A percentile compares a stretch with the other conserved stretches of the same genome.
phyloP scores from a whole-genome alignment of 177 flowering plant genomes.

The Vitis hybrid region DNA sequence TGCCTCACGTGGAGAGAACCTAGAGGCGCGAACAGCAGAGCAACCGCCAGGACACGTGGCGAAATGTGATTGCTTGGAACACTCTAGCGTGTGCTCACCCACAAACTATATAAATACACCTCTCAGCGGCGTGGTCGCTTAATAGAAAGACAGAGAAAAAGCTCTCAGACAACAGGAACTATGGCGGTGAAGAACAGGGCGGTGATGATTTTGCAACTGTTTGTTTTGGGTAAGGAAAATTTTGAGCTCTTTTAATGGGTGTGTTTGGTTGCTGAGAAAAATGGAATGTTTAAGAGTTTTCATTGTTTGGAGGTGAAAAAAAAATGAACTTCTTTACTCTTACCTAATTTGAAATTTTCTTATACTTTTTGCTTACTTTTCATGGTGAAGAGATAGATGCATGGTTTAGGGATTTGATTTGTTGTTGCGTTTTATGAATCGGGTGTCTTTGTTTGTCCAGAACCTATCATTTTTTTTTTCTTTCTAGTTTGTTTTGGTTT shows the following conservation, averaged over 20 bases:
- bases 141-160: background rate
- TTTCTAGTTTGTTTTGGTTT: no score
- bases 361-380: no score
- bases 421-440: no score
- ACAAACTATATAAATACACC: conserved; percentile 9
- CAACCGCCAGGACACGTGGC: conserved; percentile 5
- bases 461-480: no score
- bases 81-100: conserved; percentile 17
- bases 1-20: background rate
- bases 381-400: no score
- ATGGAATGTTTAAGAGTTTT: background rate
- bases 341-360: no score
- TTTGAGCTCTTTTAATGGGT: background rate
- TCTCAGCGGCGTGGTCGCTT: background rate
- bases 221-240: conserved; percentile 15
- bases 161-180: background rate
- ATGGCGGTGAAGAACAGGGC: conserved; percentile 17
- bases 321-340: background rate
- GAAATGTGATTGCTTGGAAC: conserved; percentile 5
- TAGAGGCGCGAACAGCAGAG: background rate
- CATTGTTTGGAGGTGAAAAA: background rate
- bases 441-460: no score
- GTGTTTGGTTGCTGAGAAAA: background rate
- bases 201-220: conserved; percentile 12
- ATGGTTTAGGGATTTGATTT: no score